Conservation (phyloP, 768 basidiomycete species). For the Auriscalpium vulgare region DNA sequence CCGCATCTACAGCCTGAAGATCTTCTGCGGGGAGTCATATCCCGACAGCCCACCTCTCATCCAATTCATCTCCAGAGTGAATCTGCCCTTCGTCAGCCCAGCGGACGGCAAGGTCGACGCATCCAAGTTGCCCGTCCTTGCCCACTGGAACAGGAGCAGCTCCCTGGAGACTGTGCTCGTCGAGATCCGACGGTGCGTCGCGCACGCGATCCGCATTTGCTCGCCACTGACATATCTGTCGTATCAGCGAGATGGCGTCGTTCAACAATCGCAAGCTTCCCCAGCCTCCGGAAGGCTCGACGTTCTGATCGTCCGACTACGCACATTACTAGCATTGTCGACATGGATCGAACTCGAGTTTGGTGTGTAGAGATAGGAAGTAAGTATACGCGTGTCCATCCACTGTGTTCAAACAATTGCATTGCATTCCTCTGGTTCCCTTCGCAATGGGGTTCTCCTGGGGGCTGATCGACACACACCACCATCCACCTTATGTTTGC, state of each 20-base stretch:
- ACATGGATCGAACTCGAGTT: too few relatives aligned
- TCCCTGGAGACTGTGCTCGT: slow-evolving; percentile 87
- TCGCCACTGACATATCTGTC: not conserved
- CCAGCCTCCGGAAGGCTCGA: slow-evolving; percentile 87
- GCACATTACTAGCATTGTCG: not conserved
- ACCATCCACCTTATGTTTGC: too few relatives aligned
- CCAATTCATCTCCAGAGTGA: slow-evolving; percentile 83
- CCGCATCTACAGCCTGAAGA: slow-evolving; percentile 93
- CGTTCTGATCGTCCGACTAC: slow-evolving; percentile 33
- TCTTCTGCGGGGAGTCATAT: slow-evolving; percentile 70
- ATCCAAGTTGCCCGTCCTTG: slow-evolving; percentile 60
- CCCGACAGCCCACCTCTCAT: slow-evolving; percentile 75
- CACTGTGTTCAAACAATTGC: too few relatives aligned
- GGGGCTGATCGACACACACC: too few relatives aligned
- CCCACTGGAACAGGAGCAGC: slow-evolving; percentile 64
- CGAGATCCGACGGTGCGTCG: slow-evolving; percentile 79
- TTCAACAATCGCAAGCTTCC: slow-evolving; percentile 88
- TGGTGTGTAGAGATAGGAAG: too few relatives aligned
- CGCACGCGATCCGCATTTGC: not conserved
- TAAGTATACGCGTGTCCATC: too few relatives aligned
- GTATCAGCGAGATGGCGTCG: slow-evolving; percentile 84
- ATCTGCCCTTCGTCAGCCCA: slow-evolving; percentile 85
- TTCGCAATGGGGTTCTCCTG: too few relatives aligned
- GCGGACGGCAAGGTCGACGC: slow-evolving; percentile 73
- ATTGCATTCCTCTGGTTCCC: too few relatives aligned